Percentiles rank a stretch among this genome's conserved stretches.
Evolutionary conservation across 176 grass and related monocot genomes (phyloP).

Genomic region (Zoysia japonica): DNA sequence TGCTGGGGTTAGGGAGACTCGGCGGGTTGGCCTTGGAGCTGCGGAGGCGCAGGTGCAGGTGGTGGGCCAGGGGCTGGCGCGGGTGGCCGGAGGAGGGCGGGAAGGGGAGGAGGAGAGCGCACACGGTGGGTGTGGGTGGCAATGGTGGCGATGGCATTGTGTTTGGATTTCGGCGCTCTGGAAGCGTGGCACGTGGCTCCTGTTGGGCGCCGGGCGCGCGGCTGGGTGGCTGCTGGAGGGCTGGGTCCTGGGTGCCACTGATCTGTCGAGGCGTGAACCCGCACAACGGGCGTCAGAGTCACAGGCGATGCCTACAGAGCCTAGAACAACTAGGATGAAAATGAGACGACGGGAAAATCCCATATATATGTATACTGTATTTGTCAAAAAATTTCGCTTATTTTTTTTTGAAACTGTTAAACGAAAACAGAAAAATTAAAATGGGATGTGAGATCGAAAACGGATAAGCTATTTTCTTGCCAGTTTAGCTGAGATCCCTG

Average conservation of each 20-base stretch:
- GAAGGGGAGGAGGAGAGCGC: constrained; percentile 35
- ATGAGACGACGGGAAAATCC: too few species aligned
- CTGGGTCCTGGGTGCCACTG: background rate
- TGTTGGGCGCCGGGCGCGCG: constrained; percentile 21
- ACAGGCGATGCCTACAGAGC: too few species aligned
- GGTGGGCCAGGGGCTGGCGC: background rate
- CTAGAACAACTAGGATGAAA: too few species aligned
- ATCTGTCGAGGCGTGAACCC: background rate
- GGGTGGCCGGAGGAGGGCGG: constrained; percentile 2
- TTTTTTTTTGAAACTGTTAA: too few species aligned
- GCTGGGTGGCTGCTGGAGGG: background rate
- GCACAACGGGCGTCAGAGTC: too few species aligned
- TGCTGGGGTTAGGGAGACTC: constrained; percentile 13
- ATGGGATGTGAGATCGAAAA: too few species aligned
- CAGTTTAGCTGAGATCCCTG: too few species aligned
- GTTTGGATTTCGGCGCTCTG: constrained; percentile 43
- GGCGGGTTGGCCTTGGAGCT: constrained; percentile 28
- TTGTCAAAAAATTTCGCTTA: too few species aligned
- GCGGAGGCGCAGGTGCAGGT: constrained; percentile 25
- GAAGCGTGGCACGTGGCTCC: constrained; percentile 33
- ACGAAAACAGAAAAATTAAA: too few species aligned
- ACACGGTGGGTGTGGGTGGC: constrained; percentile 23
- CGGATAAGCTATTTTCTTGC: too few species aligned
- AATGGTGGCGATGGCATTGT: constrained; percentile 39
- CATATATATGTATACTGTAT: too few species aligned